Base-by-base conservation (phyloP, 306 rosid genomes). In the Lupinus albus region DNA sequence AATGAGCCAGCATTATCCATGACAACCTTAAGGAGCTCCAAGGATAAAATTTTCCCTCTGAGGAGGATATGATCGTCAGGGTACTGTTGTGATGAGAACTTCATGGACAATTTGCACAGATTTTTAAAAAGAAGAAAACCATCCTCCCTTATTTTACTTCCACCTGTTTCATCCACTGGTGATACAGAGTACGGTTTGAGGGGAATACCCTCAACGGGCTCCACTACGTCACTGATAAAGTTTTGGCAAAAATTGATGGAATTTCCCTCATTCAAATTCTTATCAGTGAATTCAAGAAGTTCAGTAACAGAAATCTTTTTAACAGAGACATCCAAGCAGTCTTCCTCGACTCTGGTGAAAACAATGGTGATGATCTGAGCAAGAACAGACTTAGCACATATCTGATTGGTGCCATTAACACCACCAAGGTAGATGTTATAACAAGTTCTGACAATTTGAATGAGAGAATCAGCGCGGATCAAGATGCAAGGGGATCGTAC, bases 381-480 rank as follows among this genome's bases (percentile, higher is more conserved):
- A 48, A 94, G 85, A 74, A 94, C 99, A 10, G 99, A 86, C 85
- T 94, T 94, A 15, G 97, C 99, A 71, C 95, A 94, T 92, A 94
- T 94, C 96, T 94, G 97, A 81, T 90, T 90, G 61, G 97, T 94
- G 2, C 96, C 97, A 51, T 80, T 94, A 11, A 85, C 75, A 6
- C 99, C 99, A 1, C 97, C 96, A n/a, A 94, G 97, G 75, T 94
- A 88, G 41, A 90, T 92, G 81, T 94, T 94, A 72, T 94, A 90
- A 74, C 97, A 90, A 65, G 94, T 86, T 81, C 99, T 82, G 21
- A 94, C 99, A 52, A 94, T 72, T 67, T 73, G 92, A 61, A 90
- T 82, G 80, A 94, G 74, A 54, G 87, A 88, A 65, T 90, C 97
- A 0, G 91, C 89, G 1, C 99, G 89, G 80, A 94, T 88, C 73